Base-by-base conservation (phyloP, 169 alveolate genomes). In the Eimeria necatrix region DNA sequence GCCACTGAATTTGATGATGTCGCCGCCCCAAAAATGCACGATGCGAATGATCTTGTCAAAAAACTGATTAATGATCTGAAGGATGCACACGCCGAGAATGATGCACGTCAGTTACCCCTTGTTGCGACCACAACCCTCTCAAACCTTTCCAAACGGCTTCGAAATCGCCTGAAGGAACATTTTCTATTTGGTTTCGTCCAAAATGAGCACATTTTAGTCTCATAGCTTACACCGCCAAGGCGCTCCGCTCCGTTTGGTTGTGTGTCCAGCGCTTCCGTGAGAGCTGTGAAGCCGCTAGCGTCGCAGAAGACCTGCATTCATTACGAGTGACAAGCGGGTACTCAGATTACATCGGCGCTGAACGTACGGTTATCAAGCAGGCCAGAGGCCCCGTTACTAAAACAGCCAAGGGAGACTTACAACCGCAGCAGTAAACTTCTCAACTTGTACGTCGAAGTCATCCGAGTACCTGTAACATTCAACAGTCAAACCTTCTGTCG, bases 1-100 rank as follows among this genome's bases (percentile, higher is more conserved):
- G 10, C 98, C 98, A 74, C 97, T 96, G 94, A 97, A 97, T 85
- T 97, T 97, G 96, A 97, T 96, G 52, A 97, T 96, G 83, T 97
- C 98, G 2, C 98, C 98, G 16, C 98, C 98, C 97, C 97, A 97
- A 80, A 86, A 94, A 74, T 95, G 96, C 16, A 97, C 96, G 53
- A 95, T 95, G 73, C 96, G 95, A 24, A 97, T 96, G 32, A 97
- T 74, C 73, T 93, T 94, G 81, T 97, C 96, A 74, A 97, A 97
- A 74, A 97, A 96, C 86, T 94, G 87, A 78, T 97, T 97, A 74
- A 97, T 95, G 32, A 78, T 56, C 96, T 95, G 95, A 59, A 78
- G 48, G 64, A 16, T 6, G 68, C 76, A 85, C 81, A 41, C 32
- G 3, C 49, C 71, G 48, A 20, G 49, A 52, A 2, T 4, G 26